phyloP scores from a whole-genome alignment of 2,329 filamentous ascomycete species.

The Emmonsia crescens region DNA sequence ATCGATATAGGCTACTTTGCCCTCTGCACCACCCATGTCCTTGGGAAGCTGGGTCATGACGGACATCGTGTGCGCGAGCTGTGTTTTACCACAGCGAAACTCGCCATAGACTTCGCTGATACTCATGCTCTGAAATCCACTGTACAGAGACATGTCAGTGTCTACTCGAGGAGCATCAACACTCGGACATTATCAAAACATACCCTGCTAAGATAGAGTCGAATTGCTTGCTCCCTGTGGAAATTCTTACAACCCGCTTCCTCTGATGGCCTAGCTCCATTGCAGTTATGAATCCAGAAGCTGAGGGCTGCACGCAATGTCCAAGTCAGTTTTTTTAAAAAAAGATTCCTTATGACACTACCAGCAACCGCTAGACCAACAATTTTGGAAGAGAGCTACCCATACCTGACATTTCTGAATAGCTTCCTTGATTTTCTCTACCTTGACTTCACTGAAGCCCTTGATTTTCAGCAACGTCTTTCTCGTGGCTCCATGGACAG shows the following conservation, averaged over 20 bases:
- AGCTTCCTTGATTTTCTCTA: slow-evolving; percentile 61
- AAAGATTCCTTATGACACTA: background rate
- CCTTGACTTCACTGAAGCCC: slow-evolving; percentile 59
- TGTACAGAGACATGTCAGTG: slow-evolving; percentile 17
- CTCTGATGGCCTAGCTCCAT: slow-evolving; percentile 53
- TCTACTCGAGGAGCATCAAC: background rate
- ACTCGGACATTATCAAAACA: slow-evolving; percentile 6
- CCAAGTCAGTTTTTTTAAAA: background rate
- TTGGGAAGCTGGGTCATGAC: slow-evolving; percentile 48
- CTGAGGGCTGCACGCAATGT: slow-evolving; percentile 38
- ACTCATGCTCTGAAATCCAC: slow-evolving; percentile 59
- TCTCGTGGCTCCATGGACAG: slow-evolving; percentile 49
- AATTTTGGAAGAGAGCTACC: slow-evolving; percentile 4
- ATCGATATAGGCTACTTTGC: slow-evolving; percentile 60
- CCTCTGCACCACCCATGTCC: slow-evolving; percentile 55
- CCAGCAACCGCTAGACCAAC: background rate
- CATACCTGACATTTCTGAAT: slow-evolving; percentile 49
- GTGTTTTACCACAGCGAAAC: slow-evolving; percentile 54
- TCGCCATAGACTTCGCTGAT: slow-evolving; percentile 46
- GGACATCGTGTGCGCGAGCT: slow-evolving; percentile 58
- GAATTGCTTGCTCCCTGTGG: slow-evolving; percentile 59
- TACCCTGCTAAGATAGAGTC: slow-evolving; percentile 55
- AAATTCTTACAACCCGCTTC: slow-evolving; percentile 53
- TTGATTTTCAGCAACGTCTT: slow-evolving; percentile 55
- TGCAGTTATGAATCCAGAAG: slow-evolving; percentile 54